Evolutionary conservation across 495 filamentous ascomycete species (phyloP), one percentile per base, ranked within the genome.

Genomic region (Penicillium dipodomyicola): DNA sequence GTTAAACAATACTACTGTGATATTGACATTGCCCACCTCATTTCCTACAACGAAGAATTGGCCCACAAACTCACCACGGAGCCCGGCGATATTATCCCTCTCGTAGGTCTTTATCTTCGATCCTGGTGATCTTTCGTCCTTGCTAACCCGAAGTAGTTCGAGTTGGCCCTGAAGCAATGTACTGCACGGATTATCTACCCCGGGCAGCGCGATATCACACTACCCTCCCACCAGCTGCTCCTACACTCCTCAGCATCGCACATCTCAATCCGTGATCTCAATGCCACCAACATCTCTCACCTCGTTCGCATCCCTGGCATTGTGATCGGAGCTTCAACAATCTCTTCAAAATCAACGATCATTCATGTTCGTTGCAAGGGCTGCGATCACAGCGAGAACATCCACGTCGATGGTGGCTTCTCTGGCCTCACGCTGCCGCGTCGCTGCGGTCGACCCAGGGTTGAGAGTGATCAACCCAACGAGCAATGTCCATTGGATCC

Each of bases 301-400:
- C 90, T 99, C 39, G 92, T 99, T 25, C 86, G 95, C 44, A 96
- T 97, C 44, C 93, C 94, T 7, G 95, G 95, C 35, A 99, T 99
- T 59, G 89, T 99, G 44, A 97, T 99, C 66, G 93, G 95, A 47
- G 95, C 95, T 47, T 96, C 93, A 0, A 96, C 95, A 14, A 87
- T 97, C 69, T 95, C 92, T 15, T 97, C 93, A 10, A 97, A 97
- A 79, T 88, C 95, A 22, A 97, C 92, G 10, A 75, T 84, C 12
- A 80, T 99, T 19, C 80, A 87, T 63, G 87, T 97, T 54, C 87
- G 92, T 76, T 99, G 95, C 76, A 86, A 91, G 61, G 90, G 85
- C 62, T 99, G 95, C 76, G 81, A 84, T 47, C 83, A 91, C 58
- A 78, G 78, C 15, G 84, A 93, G 56, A 83, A 82, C 52, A 68